Base-by-base conservation (phyloP, 2,329 filamentous ascomycete species). In the Colletotrichum acutatum region DNA sequence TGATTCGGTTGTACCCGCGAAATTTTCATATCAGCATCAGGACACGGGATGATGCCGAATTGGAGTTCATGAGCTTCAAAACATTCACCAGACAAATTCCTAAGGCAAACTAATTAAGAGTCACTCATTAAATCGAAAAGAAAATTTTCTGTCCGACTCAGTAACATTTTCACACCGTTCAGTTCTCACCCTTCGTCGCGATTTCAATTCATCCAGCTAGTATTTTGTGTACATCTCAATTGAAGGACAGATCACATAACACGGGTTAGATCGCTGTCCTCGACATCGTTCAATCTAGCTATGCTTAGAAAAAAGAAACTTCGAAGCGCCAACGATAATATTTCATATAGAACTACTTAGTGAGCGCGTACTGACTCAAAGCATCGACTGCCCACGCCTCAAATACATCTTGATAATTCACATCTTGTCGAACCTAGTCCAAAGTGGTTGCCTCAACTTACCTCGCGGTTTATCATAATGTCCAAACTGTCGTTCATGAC, bases 221-320 rank as follows among this genome's bases (percentile, higher is more conserved):
- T 9, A 8, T 7, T 7, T 8, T 49, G n/a, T 49, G 4, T n/a
- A 19, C 42, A 49, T 49, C 42, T 49, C 6, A 11, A 19, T 19
- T 5, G 42, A n/a, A 49, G 19, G 19, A 19, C 11, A 28, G 16
- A 30, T 59, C n/a, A 16, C 11, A 59, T 28, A 22, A 24, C 28
- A 32, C 28, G 12, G 66, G 32, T 32, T 11, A 30, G 28, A 4
- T 22, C 12, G 16, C 5, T 56, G 4, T 56, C 12, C n/a, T 24
- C 22, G 56, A 32, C 14, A 28, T 24, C 56, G 28, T 8, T 19
- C 22, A 7, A 19, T 56, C 66, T 22, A 74, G n/a, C 49, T 71
- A 66, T 52, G 66, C 54, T 22, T 84, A 80, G 76, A 87, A 90
- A 75, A 76, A 26, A 85, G 75, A 34, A 90, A 68, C 73, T 85